These are phyloP conservation scores for Thelonectria blattea DNA, from an alignment of 2,329 filamentous ascomycete genomes.

Conservation along the genomic window DNA sequence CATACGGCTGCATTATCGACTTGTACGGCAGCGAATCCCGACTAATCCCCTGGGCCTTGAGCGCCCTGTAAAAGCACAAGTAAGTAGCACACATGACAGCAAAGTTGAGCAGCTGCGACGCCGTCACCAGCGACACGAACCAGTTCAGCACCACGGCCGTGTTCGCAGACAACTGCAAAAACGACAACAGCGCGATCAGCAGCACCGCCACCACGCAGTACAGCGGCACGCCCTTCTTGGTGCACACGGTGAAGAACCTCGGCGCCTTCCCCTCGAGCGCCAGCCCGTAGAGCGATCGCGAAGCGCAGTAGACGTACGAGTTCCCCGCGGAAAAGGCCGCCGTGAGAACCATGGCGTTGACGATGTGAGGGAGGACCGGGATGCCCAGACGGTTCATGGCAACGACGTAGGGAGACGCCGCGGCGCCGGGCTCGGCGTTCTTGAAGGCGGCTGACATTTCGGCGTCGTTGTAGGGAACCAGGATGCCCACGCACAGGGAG, in stretches of 20 bases:
- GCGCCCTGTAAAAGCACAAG: slow-evolving; percentile 73
- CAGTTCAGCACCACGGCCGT: slow-evolving; percentile 73
- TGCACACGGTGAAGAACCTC: slow-evolving; percentile 64
- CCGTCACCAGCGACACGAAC: slow-evolving; percentile 73
- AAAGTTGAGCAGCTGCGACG: slow-evolving; percentile 78
- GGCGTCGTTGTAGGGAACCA: slow-evolving; percentile 72
- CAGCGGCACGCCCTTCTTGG: slow-evolving; percentile 71
- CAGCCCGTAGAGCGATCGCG: slow-evolving; percentile 70
- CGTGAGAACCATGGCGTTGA: slow-evolving; percentile 75
- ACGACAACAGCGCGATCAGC: slow-evolving; percentile 72
- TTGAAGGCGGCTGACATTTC: slow-evolving; percentile 66
- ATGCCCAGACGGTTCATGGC: slow-evolving; percentile 73
- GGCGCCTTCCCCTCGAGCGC: slow-evolving; percentile 73
- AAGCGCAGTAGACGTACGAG: slow-evolving; percentile 68
- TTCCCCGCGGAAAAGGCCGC: slow-evolving; percentile 73
- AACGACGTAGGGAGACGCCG: slow-evolving; percentile 70
- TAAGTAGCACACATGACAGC: slow-evolving; percentile 73
- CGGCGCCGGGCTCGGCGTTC: slow-evolving; percentile 66
- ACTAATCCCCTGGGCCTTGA: slow-evolving; percentile 71
- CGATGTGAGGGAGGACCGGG: slow-evolving; percentile 68
- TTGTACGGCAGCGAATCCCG: slow-evolving; percentile 73
- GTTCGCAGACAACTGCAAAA: slow-evolving; percentile 72
- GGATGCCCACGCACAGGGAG: slow-evolving; percentile 72
- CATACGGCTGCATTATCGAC: slow-evolving; percentile 72
- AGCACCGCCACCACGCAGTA: slow-evolving; percentile 74